These are phyloP conservation scores for Kodamaea anthophila DNA, from an alignment of 1,139 yeast species.

Conservation along the genomic window DNA sequence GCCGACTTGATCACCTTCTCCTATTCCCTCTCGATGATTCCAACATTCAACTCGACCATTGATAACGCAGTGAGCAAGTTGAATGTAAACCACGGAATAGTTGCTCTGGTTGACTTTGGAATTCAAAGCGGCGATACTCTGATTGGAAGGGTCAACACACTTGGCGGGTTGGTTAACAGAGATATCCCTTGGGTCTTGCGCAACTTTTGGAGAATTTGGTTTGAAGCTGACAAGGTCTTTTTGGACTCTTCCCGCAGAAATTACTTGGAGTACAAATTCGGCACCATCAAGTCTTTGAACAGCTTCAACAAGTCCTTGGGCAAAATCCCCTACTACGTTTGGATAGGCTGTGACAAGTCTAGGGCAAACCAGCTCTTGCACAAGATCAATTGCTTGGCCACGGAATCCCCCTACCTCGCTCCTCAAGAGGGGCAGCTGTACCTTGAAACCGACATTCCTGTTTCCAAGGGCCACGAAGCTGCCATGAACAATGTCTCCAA, in stretches of 20 bases:
- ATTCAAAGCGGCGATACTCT: conserved; percentile 62
- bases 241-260: conserved; percentile 78
- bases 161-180: conserved; percentile 67
- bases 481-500: conserved; percentile 56
- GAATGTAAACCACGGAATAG: conserved; percentile 48
- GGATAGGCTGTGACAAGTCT: conserved; percentile 75
- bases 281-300: conserved; percentile 71
- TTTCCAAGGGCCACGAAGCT: conserved; percentile 72
- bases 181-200: conserved; percentile 72
- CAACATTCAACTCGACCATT: conserved; percentile 73
- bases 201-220: conserved; percentile 85
- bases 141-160: conserved; percentile 65
- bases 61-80: conserved; percentile 58
- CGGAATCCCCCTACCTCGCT: conserved; percentile 75
- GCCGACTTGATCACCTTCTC: conserved; percentile 70
- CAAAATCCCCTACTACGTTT: conserved; percentile 71
- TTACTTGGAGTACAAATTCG: conserved; percentile 74
- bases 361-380: conserved; percentile 55
- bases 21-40: conserved; percentile 80
- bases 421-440: conserved; percentile 27
- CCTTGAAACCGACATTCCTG: conserved; percentile 24
- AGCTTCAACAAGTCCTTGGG: conserved; percentile 60
- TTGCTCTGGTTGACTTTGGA: conserved; percentile 75
- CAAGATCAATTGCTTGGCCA: conserved; percentile 65
- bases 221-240: conserved; percentile 76